Conservation (phyloP, 257 asterid species). For the Apocynum venetum region DNA sequence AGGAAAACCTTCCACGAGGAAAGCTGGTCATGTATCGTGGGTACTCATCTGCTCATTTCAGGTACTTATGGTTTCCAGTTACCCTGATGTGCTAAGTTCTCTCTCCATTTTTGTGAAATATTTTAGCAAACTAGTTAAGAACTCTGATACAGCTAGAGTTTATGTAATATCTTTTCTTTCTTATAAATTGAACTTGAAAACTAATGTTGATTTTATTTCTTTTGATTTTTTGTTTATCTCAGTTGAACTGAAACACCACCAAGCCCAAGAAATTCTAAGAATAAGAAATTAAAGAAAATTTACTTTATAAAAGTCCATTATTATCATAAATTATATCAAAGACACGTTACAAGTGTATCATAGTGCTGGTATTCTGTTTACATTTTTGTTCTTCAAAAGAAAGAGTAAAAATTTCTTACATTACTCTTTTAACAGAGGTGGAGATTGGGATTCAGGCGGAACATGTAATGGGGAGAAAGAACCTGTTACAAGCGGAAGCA, state of each 20-base stretch:
- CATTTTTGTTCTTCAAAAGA: too few relatives aligned
- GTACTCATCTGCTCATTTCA: constrained; percentile 95
- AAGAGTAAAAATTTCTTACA: not conserved
- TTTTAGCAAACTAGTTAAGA: not conserved
- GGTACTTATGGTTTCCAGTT: constrained; percentile 36
- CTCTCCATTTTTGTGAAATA: not conserved
- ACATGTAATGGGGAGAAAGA: constrained; percentile 73
- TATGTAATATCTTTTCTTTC: not conserved
- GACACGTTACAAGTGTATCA: not conserved
- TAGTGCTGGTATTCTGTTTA: not conserved
- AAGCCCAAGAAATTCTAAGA: not conserved
- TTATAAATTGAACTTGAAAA: not conserved
- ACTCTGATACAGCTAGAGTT: not conserved
- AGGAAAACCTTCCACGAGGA: constrained; percentile 33
- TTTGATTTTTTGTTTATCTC: not conserved
- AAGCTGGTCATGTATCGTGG: constrained; percentile 85
- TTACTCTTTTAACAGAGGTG: constrained; percentile 57
- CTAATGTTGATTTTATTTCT: not conserved
- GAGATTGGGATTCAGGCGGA: constrained; percentile 99
- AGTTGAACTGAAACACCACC: not conserved
- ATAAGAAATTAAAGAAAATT: not conserved
- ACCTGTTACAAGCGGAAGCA: constrained; percentile 62
- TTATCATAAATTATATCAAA: not conserved
- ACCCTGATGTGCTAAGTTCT: not conserved
- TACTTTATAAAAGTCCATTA: not conserved